These are phyloP conservation scores for Elymus sibiricus DNA, from an alignment of 176 grass and related monocot species.

Conservation along the genomic window DNA sequence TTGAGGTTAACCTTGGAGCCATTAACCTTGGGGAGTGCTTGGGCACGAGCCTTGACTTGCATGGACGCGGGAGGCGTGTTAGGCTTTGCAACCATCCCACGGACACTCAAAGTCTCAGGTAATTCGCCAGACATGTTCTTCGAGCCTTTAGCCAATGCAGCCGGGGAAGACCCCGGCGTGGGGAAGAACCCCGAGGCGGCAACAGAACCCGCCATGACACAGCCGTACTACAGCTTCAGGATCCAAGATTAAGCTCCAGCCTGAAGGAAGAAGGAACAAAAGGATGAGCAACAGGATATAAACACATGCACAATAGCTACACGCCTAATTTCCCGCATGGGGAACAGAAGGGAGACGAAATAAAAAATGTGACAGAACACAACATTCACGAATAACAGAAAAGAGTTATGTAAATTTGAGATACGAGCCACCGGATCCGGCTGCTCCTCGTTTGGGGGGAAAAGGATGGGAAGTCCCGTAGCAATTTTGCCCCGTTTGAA, in stretches of 20 bases:
- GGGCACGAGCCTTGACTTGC: conserved; percentile 72
- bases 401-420: neutral
- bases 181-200: conserved; percentile 66
- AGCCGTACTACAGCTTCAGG: neutral
- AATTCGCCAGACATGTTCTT: conserved; percentile 55
- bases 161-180: conserved; percentile 30
- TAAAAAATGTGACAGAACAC: neutral
- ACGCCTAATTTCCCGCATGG: neutral
- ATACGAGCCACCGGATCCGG: conserved; percentile 13
- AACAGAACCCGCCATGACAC: conserved; percentile 55
- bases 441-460: neutral
- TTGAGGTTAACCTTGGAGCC: conserved; percentile 63
- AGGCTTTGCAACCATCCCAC: conserved; percentile 61
- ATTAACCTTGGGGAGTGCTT: conserved; percentile 85
- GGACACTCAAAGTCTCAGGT: conserved; percentile 58
- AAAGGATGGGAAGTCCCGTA: neutral
- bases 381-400: neutral
- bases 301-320: neutral
- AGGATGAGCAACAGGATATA: neutral
- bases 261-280: conserved; percentile 16
- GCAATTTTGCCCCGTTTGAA: neutral
- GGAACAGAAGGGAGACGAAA: neutral
- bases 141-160: conserved; percentile 25
- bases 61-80: conserved; percentile 36
- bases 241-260: conserved; percentile 10